Evolutionary conservation across 305 asterid species (phyloP), one percentile per base, ranked within the genome.

Genomic region (Solanum hybrid): DNA sequence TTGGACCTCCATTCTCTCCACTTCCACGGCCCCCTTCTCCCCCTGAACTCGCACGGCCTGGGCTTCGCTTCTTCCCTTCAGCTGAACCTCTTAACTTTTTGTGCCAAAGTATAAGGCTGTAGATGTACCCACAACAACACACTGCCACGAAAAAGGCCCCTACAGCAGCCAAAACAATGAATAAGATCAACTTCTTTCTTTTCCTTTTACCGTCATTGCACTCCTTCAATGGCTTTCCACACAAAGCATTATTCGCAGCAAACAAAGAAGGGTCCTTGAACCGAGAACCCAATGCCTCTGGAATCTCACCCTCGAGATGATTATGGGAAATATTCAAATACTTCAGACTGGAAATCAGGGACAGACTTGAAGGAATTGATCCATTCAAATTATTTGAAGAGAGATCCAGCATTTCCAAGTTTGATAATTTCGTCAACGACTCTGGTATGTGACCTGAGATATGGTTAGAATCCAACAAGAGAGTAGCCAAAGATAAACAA

Each of bases 1-100:
- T 95, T 24, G 96, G 97, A n/a, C 89, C 95, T 1, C 96, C 97
- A 76, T 94, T 92, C 79, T 95, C 99, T n/a, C 97, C 98, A 46
- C 98, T 95, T 88, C 96, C 96, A 9, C 98, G 94, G 0, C 95
- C 95, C 34, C 93, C 92, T 88, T 92, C 95, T 37, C 94, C 92
- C 24, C 97, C 94, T 2, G 99, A 95, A 80, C 99, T 96, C 5
- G 33, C 46, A 31, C 91, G 88, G 6, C 88, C 92, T 0, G 97
- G 95, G 90, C 96, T 96, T 33, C 95, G 92, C 86, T 95, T 96
- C 95, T 95, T 96, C 92, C 92, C 97, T 39, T 94, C 97, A 3
- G 73, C 91, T 7, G 92, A 94, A 90, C 91, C 89, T 89, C 92
- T 90, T 84, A 95, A 91, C 93, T 90, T 95, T 91, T 91, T 96